Base-by-base conservation (phyloP, 2,329 filamentous ascomycete genomes). In the Aspergillus sp. region DNA sequence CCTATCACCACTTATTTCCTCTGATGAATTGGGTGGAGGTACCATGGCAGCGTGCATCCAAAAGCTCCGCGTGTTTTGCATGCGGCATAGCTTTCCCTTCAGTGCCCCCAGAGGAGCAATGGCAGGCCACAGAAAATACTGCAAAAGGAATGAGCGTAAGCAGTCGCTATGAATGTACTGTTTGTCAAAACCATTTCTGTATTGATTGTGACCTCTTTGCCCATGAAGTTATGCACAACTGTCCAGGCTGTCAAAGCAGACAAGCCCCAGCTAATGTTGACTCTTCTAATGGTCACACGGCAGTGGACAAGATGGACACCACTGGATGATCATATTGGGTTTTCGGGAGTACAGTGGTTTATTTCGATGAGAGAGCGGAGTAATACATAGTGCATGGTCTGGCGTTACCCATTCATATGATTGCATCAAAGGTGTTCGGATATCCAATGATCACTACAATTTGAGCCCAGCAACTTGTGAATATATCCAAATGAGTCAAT, bases 151-250 rank as follows among this genome's bases (percentile, higher is more conserved):
- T 90, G 39, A 91, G 86, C 64, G 88, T 94, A 71, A 93, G 86
- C 61, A 83, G 85, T 42, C 75, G 93, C 44, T 98, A 98, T 64
- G 87, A 86, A 49, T 98, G 93, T 65, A 80, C 85, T 56, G 82
- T 84, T n/a, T 98, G 93, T 67, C 70, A 78, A 3, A 83, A 86
- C 49, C 91, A 97, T 69, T 98, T 97, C 64, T 98, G 93, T 73
- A 94, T 98, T 54, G 93, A 98, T 65, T 98, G 93, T 66, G 93
- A 98, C 66, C 82, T 96, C 27, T 96, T 93, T 70, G 86, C 88
- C 27, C 93, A 98, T 64, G 89, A 96, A 70, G 81, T 94, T 8
- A 79, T 95, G 44, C 91, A 98, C 65, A 97, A 97, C 67, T 98
- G 93, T 61, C 90, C 93, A 0, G 91, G 91, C 0, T 98, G 93